Percentiles rank a stretch among this genome's conserved stretches.
These are phyloP conservation scores for Adenanthera pavonina DNA, from an alignment of 306 rosid genomes.

Conservation along the genomic window DNA sequence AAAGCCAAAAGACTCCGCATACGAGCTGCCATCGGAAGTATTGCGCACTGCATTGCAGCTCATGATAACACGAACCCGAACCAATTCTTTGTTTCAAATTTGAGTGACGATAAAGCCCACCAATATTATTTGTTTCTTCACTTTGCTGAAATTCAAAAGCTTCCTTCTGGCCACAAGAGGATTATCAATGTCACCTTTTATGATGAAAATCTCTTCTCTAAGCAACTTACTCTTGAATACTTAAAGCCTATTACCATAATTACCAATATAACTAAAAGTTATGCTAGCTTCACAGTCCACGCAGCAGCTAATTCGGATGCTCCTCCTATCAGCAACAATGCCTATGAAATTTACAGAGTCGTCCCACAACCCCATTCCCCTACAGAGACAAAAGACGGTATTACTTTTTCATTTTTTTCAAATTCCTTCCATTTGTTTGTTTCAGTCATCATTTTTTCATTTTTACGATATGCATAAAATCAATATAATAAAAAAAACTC, in stretches of 20 bases:
- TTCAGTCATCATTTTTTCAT: too few species aligned
- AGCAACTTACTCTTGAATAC: conserved; percentile 38
- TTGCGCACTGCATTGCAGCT: conserved; percentile 40
- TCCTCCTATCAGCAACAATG: conserved; percentile 55
- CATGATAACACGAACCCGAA: not conserved
- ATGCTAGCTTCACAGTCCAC: not conserved
- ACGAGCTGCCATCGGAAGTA: conserved; percentile 32
- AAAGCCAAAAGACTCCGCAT: not conserved
- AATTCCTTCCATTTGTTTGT: too few species aligned
- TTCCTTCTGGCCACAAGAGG: not conserved
- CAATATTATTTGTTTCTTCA: conserved; percentile 36
- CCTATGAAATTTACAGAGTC: conserved; percentile 25
- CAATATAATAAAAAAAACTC: not conserved
- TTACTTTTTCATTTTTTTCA: not conserved
- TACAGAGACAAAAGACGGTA: not conserved
- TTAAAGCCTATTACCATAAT: conserved; percentile 14
- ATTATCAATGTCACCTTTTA: conserved; percentile 21
- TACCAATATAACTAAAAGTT: not conserved
- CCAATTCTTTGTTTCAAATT: not conserved
- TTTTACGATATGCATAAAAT: too few species aligned
- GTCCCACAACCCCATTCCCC: not conserved
- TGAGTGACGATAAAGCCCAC: not conserved
- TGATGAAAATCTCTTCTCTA: not conserved
- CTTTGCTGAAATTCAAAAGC: conserved; percentile 47
- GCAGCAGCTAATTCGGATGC: conserved; percentile 29